A percentile compares a stretch with the other conserved stretches of the same genome.
phyloP scores from a whole-genome alignment of 345 rosid genomes.

The Aquilaria sinensis region DNA sequence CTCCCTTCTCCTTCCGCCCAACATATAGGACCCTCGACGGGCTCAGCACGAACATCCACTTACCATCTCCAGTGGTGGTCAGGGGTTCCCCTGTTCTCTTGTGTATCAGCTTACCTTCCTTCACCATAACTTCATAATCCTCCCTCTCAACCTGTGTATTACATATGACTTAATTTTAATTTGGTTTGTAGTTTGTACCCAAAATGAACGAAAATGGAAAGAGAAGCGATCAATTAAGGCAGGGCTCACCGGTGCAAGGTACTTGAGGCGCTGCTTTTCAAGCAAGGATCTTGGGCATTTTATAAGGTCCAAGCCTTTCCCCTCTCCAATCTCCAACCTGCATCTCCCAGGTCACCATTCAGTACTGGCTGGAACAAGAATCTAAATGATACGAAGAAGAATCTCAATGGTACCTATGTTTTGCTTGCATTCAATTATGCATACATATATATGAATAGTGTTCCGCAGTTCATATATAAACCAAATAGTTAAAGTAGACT shows the following conservation, averaged over 20 bases:
- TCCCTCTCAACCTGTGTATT: neutral
- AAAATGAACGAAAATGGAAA: neutral
- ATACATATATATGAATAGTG: no score
- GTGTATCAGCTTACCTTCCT: neutral
- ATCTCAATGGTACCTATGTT: no score
- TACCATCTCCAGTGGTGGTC: neutral
- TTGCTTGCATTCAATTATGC: no score
- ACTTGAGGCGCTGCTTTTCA: neutral
- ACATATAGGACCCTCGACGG: neutral
- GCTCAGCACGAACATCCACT: slow-evolving; percentile 6
- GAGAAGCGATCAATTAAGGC: neutral
- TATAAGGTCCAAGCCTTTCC: slow-evolving; percentile 1
- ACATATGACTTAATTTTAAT: no score
- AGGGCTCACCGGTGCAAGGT: neutral
- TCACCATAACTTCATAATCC: neutral
- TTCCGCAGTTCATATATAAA: no score
- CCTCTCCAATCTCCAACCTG: slow-evolving; percentile 9
- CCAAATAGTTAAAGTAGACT: neutral
- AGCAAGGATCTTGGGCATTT: slow-evolving; percentile 1
- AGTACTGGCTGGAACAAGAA: no score
- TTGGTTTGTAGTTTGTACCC: neutral
- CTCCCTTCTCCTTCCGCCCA: neutral
- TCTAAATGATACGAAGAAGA: no score
- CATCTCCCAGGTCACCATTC: neutral
- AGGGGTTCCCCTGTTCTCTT: neutral